Conservation (phyloP, 352 stramenopile genomes). For the Phytophthora quininea region DNA sequence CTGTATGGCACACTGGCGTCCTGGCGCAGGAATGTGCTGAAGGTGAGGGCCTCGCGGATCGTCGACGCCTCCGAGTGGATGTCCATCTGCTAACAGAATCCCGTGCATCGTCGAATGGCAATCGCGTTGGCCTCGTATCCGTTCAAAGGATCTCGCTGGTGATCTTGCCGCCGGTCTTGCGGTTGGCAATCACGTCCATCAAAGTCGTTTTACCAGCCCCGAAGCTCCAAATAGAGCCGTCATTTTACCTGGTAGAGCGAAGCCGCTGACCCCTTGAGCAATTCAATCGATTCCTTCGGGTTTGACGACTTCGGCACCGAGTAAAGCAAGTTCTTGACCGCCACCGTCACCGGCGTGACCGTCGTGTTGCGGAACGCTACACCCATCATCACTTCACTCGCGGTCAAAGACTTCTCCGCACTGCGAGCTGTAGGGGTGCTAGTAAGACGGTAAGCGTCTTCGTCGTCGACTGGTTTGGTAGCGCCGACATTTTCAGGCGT, state of each 20-base stretch:
- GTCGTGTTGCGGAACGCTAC: neutral
- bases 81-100: slow-evolving; percentile 82
- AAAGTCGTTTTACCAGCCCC: slow-evolving; percentile 1
- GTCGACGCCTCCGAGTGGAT: slow-evolving; percentile 86
- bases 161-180: slow-evolving; percentile 1
- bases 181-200: neutral
- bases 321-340: neutral
- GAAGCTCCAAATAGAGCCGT: neutral
- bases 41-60: slow-evolving; percentile 62
- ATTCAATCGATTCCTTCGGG: neutral
- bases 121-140: slow-evolving; percentile 36
- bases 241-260: neutral
- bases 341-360: neutral
- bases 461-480: neutral
- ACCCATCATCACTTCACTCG: neutral
- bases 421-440: neutral
- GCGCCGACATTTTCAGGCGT: neutral
- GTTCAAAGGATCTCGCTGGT: slow-evolving; percentile 4
- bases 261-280: slow-evolving; percentile 1
- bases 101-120: slow-evolving; percentile 45
- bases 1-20: slow-evolving; percentile 12
- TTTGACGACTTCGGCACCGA: neutral
- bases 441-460: too few species aligned
- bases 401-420: neutral
- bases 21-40: slow-evolving; percentile 35